A percentile compares a stretch with the other conserved stretches of the same genome.
Evolutionary conservation across 371 early-diverging fungal species (phyloP).

Genomic region (Rhizopus delemar): DNA sequence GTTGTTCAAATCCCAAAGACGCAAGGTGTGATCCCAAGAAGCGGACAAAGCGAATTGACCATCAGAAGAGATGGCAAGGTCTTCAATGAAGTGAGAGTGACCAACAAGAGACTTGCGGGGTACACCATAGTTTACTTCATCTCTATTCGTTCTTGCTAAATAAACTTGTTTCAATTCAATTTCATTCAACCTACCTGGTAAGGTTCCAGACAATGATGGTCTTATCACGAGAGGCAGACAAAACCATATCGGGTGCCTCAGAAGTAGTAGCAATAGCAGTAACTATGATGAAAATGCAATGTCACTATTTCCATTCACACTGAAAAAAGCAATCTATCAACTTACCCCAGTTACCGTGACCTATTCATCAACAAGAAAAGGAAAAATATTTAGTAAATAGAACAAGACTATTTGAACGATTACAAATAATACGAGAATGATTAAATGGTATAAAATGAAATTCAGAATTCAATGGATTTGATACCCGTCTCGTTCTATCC

Average conservation of each 20-base stretch:
- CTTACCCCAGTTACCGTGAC: conserved; percentile 29
- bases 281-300: conserved; percentile 39
- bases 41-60: conserved; percentile 96
- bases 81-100: conserved; percentile 96
- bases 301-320: neutral
- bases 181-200: conserved; percentile 43
- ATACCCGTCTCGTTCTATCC: no score
- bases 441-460: no score
- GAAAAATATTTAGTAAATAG: no score
- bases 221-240: conserved; percentile 94
- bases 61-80: conserved; percentile 93
- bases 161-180: neutral
- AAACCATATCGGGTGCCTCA: conserved; percentile 85
- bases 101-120: conserved; percentile 84
- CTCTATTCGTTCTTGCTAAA: conserved; percentile 38
- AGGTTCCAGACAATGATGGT: conserved; percentile 89
- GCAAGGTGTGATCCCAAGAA: conserved; percentile 96
- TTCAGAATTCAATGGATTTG: no score
- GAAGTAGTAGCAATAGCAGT: conserved; percentile 91
- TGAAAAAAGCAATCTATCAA: neutral
- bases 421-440: no score
- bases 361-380: conserved; percentile 1
- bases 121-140: conserved; percentile 85
- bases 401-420: no score
- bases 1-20: conserved; percentile 97